Evolutionary conservation across 139 green algal genomes (phyloP).

Genomic region (Chlamydomonas sp.): DNA sequence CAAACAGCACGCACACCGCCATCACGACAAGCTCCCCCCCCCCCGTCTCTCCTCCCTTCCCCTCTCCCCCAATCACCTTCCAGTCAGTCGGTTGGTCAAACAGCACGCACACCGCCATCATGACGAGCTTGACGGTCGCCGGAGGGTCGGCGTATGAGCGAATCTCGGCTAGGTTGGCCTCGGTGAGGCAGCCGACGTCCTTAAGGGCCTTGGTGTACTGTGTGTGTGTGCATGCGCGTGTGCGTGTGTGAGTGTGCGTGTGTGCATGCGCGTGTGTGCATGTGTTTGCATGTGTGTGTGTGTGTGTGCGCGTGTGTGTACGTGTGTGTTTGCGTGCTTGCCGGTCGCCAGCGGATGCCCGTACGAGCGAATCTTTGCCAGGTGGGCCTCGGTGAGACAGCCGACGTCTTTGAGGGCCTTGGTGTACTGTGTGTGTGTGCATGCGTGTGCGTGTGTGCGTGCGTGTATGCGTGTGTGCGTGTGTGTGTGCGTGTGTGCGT

Average conservation of each 20-base stretch:
- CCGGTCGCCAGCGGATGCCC: conserved; percentile 22
- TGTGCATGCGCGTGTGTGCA: too few species aligned
- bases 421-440: conserved; percentile 11
- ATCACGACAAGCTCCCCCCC: conserved; percentile 29
- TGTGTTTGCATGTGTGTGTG: too few species aligned
- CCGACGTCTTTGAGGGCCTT: conserved; percentile 26
- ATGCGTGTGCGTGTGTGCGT: too few species aligned
- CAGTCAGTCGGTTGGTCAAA: conserved; percentile 33
- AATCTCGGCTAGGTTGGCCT: conserved; percentile 15
- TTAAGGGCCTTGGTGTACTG: conserved; percentile 22
- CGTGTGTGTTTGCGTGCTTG: conserved; percentile 17
- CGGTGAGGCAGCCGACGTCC: conserved; percentile 17
- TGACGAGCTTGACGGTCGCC: conserved; percentile 27
- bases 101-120: conserved; percentile 34
- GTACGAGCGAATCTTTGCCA: conserved; percentile 27
- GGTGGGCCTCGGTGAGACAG: background rate
- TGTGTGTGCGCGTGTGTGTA: too few species aligned
- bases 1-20: conserved; percentile 34
- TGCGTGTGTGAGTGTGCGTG: too few species aligned
- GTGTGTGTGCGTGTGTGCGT: too few species aligned
- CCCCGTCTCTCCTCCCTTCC: conserved; percentile 15
- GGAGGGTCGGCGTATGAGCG: conserved; percentile 27
- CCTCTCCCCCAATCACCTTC: conserved; percentile 23
- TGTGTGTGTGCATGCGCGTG: too few species aligned
- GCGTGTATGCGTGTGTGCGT: too few species aligned